Base-by-base conservation (phyloP, 1,139 yeast genomes). In the Zygosaccharomyces pseudobailii region DNA sequence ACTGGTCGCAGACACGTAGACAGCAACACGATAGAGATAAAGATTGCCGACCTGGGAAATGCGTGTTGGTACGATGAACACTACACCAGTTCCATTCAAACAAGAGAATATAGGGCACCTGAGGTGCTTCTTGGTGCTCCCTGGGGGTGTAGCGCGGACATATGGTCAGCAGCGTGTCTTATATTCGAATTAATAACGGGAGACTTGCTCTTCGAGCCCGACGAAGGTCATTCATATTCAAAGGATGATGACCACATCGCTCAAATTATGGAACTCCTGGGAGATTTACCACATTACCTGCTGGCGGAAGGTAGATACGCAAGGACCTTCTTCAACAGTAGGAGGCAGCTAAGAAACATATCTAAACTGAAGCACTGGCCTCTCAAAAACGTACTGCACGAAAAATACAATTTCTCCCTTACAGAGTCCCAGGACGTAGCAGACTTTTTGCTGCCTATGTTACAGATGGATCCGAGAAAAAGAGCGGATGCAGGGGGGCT, bases 401-500 rank as follows among this genome's bases (percentile, higher is more conserved):
- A 80, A 51, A 82, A 82, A 62, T 82, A 82, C 63, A 78, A 78
- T 54, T 75, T 79, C 55, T 65, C 68, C 31, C 71, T 66, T 43
- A 65, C 62, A 40, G 80, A 77, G 56, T 78, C 84, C 20, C 63
- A 70, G 51, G 79, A 80, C 54, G 74, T 84, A 53, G 65, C 84
- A 20, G 79, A 75, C 54, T 84, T 85, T 57, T 68, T 85, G 51
- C 62, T 73, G 46, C 87, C 88, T 3, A 84, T 85, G 89, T 68
- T 85, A 42, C 62, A 74, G 31, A 67, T 82, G 43, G 84, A 78
- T 59, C 92, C 94, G 2, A 82, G 79, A 52, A 70, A 71, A 45
- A 71, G 94, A 56, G 85, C 88, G 0, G 90, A 80, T 70, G 89
- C 88, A 3, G 89, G 87, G 37, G 86, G 86, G 34, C 75, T 80